phyloP scores from a whole-genome alignment of 2,329 filamentous ascomycete genomes.

The Aspergillus eucalypticola region DNA sequence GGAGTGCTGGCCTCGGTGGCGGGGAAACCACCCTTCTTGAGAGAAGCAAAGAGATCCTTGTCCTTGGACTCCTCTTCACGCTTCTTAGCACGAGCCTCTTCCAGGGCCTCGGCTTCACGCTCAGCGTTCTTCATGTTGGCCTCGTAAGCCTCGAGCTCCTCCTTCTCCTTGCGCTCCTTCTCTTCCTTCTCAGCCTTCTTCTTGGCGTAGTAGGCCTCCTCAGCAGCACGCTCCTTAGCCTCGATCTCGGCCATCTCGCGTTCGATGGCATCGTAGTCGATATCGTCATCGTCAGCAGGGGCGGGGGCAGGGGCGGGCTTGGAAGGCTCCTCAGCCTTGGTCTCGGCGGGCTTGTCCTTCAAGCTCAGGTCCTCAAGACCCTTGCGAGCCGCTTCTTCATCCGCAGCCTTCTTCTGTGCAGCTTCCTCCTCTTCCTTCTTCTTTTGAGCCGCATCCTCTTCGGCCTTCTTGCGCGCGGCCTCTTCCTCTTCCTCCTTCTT shows the following conservation, averaged over 20 bases:
- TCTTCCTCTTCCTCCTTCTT: conserved; percentile 35
- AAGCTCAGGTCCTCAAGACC: conserved; percentile 26
- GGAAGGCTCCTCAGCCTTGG: conserved; percentile 34
- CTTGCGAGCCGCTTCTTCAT: conserved; percentile 24
- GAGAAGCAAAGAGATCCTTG: conserved; percentile 46
- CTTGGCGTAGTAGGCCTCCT: conserved; percentile 62
- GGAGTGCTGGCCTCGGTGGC: conserved; percentile 43
- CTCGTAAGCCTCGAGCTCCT: conserved; percentile 47
- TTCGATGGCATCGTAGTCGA: conserved; percentile 50
- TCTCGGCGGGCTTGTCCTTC: conserved; percentile 48
- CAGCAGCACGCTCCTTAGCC: conserved; percentile 47
- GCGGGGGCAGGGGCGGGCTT: conserved; percentile 36
- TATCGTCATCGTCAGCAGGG: conserved; percentile 41
- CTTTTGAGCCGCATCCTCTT: conserved; percentile 23
- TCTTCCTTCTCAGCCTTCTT: conserved; percentile 73
- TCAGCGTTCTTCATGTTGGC: conserved; percentile 52
- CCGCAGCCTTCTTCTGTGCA: conserved; percentile 30
- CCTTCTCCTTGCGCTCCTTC: conserved; percentile 47
- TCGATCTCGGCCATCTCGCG: conserved; percentile 50
- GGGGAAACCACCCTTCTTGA: conserved; percentile 44
- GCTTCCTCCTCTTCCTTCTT: conserved; percentile 34
- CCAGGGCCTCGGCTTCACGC: conserved; percentile 49
- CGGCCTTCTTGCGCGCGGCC: conserved; percentile 33
- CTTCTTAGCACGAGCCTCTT: conserved; percentile 47
- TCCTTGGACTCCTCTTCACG: conserved; percentile 38